Percentiles rank a stretch among this genome's conserved stretches.
phyloP scores from a whole-genome alignment of 306 rosid species.

The Quercus agrifolia region DNA sequence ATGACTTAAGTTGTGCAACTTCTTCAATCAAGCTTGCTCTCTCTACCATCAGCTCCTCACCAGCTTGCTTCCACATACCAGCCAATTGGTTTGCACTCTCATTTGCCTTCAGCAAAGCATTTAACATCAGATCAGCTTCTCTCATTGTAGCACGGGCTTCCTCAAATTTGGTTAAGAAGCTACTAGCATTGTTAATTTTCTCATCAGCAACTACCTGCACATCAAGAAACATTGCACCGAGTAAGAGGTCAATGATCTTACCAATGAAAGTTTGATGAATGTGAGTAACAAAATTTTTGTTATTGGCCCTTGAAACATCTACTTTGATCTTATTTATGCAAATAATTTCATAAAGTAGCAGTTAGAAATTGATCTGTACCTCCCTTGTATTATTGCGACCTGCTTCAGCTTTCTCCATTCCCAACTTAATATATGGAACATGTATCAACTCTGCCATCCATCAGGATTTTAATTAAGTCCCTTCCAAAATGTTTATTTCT shows the following conservation, averaged over 20 bases:
- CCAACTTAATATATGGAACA: conserved; percentile 29
- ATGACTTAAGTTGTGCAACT: conserved; percentile 57
- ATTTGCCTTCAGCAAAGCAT: conserved; percentile 75
- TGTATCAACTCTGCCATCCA: conserved; percentile 53
- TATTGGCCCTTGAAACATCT: not conserved
- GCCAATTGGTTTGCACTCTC: conserved; percentile 66
- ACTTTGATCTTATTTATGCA: not conserved
- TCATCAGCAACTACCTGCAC: conserved; percentile 45
- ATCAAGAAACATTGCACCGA: conserved; percentile 21
- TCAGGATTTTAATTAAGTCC: conserved; percentile 24
- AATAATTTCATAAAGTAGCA: not conserved
- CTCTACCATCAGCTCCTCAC: conserved; percentile 60
- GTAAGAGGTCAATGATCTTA: conserved; percentile 18
- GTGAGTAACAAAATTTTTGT: not conserved
- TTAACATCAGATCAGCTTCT: conserved; percentile 79
- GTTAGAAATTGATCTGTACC: conserved; percentile 37
- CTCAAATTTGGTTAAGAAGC: conserved; percentile 62
- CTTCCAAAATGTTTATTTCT: conserved; percentile 5
- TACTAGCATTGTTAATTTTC: conserved; percentile 28
- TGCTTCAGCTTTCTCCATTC: conserved; percentile 38
- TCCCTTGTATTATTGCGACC: conserved; percentile 22
- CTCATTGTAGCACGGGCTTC: conserved; percentile 65
- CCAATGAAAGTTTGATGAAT: not conserved
- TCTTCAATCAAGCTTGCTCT: conserved; percentile 57
- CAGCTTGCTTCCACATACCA: conserved; percentile 59